Evolutionary conservation across 2,329 filamentous ascomycete species (phyloP).

Genomic region (Clonostachys sp.): DNA sequence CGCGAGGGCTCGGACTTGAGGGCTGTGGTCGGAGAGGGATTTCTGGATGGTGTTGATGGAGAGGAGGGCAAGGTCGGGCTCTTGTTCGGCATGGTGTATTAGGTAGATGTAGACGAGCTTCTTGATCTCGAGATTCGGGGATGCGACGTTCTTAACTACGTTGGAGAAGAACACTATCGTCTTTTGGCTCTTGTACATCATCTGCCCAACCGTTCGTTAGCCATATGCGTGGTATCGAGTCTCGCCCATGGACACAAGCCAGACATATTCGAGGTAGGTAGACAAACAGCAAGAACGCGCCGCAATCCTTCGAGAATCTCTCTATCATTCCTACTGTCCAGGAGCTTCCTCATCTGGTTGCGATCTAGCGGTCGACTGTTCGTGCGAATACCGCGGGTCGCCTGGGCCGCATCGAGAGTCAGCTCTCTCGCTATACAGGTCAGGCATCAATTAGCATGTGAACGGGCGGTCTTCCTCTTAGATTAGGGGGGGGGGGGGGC

Average conservation of each 20-base stretch:
- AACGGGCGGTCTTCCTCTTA: neutral
- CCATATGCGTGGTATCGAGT: neutral
- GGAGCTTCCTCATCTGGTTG: conserved; percentile 87
- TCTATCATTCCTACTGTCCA: conserved; percentile 89
- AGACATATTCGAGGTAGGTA: neutral
- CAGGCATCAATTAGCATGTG: conserved; percentile 6
- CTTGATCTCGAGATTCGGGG: conserved; percentile 89
- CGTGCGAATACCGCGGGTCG: conserved; percentile 61
- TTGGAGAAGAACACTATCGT: conserved; percentile 95
- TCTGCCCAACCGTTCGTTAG: conserved; percentile 42
- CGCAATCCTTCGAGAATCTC: conserved; percentile 90
- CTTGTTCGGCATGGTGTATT: conserved; percentile 91
- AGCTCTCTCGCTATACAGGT: conserved; percentile 75
- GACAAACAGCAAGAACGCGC: conserved; percentile 77
- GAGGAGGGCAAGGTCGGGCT: conserved; percentile 89
- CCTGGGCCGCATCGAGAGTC: conserved; percentile 93
- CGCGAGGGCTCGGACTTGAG: conserved; percentile 85
- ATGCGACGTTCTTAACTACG: conserved; percentile 96
- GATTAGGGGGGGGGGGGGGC: too few species aligned
- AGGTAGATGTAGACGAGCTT: conserved; percentile 99
- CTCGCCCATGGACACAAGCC: neutral
- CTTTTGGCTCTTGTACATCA: conserved; percentile 90
- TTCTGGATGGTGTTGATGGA: conserved; percentile 99
- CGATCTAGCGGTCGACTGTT: conserved; percentile 64
- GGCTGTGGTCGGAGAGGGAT: conserved; percentile 87